phyloP scores from a whole-genome alignment of 495 filamentous ascomycete genomes.

The Aspergillus olivimuriae region DNA sequence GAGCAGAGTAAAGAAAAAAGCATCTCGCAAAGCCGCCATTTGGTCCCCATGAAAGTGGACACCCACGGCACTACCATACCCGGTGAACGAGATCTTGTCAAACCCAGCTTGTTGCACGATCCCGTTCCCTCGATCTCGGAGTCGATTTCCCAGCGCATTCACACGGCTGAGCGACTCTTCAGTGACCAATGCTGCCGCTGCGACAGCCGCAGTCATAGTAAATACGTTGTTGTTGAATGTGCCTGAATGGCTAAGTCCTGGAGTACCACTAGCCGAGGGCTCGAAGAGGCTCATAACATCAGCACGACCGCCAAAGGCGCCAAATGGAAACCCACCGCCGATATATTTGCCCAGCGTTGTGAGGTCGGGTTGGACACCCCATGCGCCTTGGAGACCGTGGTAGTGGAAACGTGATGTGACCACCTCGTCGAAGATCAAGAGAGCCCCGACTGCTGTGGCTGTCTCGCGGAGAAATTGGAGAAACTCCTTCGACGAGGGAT shows the following conservation, averaged over 20 bases:
- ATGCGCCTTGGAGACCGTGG: constrained; percentile 35
- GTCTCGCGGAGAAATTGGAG: constrained; percentile 29
- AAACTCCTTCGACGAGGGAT: constrained; percentile 39
- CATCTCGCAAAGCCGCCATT: not conserved
- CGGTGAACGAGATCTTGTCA: not conserved
- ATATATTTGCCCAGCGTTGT: constrained; percentile 59
- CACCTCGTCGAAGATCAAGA: constrained; percentile 61
- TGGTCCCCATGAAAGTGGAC: not conserved
- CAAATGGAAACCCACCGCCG: constrained; percentile 58
- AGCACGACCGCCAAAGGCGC: constrained; percentile 54
- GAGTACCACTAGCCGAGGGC: constrained; percentile 18
- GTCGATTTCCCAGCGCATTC: constrained; percentile 14
- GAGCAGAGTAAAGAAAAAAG: not conserved
- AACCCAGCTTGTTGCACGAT: not conserved
- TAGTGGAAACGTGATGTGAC: constrained; percentile 52
- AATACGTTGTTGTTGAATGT: constrained; percentile 66
- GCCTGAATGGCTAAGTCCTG: constrained; percentile 44
- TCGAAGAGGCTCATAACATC: constrained; percentile 53
- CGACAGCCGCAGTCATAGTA: constrained; percentile 45
- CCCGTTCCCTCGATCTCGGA: not conserved
- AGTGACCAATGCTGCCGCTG: constrained; percentile 10
- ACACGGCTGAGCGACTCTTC: constrained; percentile 8
- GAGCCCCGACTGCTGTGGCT: constrained; percentile 28
- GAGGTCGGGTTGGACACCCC: constrained; percentile 41
- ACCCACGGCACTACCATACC: constrained; percentile 1